Evolutionary conservation across 2,329 filamentous ascomycete genomes (phyloP).

Genomic region (Ophiobolus disseminans): DNA sequence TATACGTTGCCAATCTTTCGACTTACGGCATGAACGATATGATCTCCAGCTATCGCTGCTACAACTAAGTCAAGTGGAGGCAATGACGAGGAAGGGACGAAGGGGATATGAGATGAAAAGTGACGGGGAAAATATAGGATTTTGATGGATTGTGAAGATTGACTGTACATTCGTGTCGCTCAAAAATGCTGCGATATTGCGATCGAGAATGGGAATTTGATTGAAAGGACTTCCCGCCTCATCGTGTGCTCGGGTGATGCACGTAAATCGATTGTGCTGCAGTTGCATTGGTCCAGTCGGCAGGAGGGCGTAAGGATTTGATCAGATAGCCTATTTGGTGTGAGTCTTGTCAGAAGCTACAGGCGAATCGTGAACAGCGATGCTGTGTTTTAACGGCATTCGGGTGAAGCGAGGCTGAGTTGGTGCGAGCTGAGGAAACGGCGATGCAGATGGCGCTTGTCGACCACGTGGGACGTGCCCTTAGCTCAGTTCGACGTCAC

Average conservation of each 20-base stretch:
- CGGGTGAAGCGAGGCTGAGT: too few relatives aligned
- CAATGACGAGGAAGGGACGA: background rate
- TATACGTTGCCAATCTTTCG: conserved; percentile 3
- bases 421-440: background rate
- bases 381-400: too few relatives aligned
- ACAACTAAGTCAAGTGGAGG: background rate
- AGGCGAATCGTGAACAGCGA: background rate
- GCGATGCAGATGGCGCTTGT: conserved; percentile 5
- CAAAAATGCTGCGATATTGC: background rate
- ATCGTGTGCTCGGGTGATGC: too few relatives aligned
- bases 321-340: too few relatives aligned
- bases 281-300: too few relatives aligned
- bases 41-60: conserved; percentile 11
- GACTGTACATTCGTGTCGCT: background rate
- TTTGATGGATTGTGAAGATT: background rate
- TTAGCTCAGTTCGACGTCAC: conserved; percentile 13
- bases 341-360: background rate
- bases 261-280: too few relatives aligned
- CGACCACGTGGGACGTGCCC: conserved; percentile 6
- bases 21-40: conserved; percentile 4
- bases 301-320: too few relatives aligned
- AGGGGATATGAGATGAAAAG: background rate
- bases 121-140: background rate
- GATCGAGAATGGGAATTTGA: too few relatives aligned
- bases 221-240: too few relatives aligned